phyloP scores from a whole-genome alignment of 352 stramenopile genomes.

The Saprolegnia diclina region DNA sequence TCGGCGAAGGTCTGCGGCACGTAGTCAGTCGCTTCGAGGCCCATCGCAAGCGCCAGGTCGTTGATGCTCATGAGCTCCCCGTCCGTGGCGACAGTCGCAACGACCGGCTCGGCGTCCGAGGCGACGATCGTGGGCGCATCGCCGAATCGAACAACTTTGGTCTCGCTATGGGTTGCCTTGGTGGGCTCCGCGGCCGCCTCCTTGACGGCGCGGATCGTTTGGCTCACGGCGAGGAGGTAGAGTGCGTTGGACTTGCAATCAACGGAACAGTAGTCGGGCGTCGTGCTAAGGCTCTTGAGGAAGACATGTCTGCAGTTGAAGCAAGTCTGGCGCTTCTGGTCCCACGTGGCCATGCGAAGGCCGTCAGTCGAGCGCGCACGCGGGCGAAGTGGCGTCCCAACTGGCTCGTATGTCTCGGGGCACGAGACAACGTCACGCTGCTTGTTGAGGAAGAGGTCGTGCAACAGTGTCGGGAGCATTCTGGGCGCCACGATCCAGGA shows the following conservation, averaged over 20 bases:
- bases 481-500: not conserved
- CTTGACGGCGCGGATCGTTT: conserved; percentile 71
- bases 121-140: not conserved
- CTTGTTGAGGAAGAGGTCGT: not conserved
- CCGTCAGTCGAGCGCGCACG: conserved; percentile 11
- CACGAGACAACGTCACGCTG: not conserved
- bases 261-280: conserved; percentile 75
- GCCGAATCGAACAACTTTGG: not conserved
- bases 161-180: conserved; percentile 34
- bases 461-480: not conserved
- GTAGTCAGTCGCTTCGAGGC: not conserved
- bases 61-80: not conserved
- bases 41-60: not conserved
- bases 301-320: conserved; percentile 80
- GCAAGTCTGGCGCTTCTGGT: conserved; percentile 84
- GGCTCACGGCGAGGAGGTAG: conserved; percentile 77
- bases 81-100: not conserved
- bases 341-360: conserved; percentile 58
- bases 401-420: not conserved
- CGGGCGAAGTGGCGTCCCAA: too few species aligned
- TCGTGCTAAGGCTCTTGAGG: conserved; percentile 68
- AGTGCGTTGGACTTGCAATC: conserved; percentile 85
- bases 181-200: conserved; percentile 62
- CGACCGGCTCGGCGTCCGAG: not conserved
- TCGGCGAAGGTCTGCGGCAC: conserved; percentile 51